Evolutionary conservation across 257 asterid species (phyloP), one percentile per base, ranked within the genome.

Genomic region (Petunia secreta): DNA sequence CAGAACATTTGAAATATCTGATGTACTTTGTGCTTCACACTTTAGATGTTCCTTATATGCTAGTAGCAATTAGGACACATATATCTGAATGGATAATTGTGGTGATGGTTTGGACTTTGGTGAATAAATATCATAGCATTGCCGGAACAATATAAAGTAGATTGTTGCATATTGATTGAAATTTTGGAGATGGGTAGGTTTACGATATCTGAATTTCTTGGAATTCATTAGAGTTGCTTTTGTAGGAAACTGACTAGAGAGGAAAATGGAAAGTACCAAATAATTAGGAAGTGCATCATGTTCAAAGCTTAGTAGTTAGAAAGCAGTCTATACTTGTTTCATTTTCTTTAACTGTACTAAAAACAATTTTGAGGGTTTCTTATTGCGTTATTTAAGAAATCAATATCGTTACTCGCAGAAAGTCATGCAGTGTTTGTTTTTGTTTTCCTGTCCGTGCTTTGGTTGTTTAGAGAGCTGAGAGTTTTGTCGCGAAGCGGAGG

Each of bases 381-480:
- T 73, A 36, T 6, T 4, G 62, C 78, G 11, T 50, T 73, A 73
- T 36, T 15, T 36, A 50, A 50, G 62, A 50, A 50, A 50, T 6
- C 25, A 25, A 25, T 25, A 25, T 25, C 52, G 46, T 73, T 65
- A 39, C 52, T 73, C 62, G 11, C 48, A 73, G 36, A 73, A 52
- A 50, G 62, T 13, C 50, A 34, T 75, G 68, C 41, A 15, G 46
- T 16, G 79, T 80, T 76, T 6, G 25, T 75, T 36, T 71, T 84
- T 68, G 67, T 64, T 80, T 75, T 60, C 52, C 15, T 78, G 54
- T 34, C 25, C 41, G 5, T n/a, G 73, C 85, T 75, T 63, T 62
- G 67, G 66, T 85, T 84, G 81, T 79, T 46, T 73, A 84, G 83
- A 84, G 69, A 84, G 82, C 46, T 63, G 82, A 82, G 87, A 50